Conservation (phyloP, 306 rosid genomes). For the Cicer bijugum region DNA sequence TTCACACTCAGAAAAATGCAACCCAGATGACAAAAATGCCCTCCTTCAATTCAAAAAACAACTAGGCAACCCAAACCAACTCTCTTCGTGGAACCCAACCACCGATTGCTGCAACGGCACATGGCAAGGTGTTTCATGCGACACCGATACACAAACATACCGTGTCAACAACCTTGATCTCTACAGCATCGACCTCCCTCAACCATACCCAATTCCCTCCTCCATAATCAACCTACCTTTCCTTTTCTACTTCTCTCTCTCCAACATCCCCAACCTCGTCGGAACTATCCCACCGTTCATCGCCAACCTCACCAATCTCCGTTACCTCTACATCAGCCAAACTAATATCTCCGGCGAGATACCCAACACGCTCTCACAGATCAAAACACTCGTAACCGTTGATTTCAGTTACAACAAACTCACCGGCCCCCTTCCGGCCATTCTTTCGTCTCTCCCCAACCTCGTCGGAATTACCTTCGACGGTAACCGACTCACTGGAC, state of each 20-base stretch:
- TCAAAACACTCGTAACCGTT: constrained; percentile 37
- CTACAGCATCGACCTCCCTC: constrained; percentile 5
- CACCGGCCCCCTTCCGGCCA: constrained; percentile 31
- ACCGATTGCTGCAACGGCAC: constrained; percentile 37
- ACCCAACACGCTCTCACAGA: constrained; percentile 33
- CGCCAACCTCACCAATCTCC: constrained; percentile 30
- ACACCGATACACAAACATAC: constrained; percentile 43
- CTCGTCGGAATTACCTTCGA: constrained; percentile 38
- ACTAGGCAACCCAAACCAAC: constrained; percentile 39
- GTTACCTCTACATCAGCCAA: constrained; percentile 1
- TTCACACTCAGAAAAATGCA: constrained; percentile 36
- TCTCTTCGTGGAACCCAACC: constrained; percentile 37
- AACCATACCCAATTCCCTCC: constrained; percentile 2
- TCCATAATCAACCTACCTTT: constrained; percentile 28
- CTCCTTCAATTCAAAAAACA: constrained; percentile 41
- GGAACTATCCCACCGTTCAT: constrained; percentile 13
- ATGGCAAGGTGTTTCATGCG: constrained; percentile 40
- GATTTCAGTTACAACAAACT: constrained; percentile 42
- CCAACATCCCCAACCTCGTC: constrained; percentile 13
- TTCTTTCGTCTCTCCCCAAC: constrained; percentile 41
- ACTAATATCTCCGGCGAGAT: constrained; percentile 37
- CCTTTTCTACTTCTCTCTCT: background rate
- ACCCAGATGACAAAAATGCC: constrained; percentile 33
- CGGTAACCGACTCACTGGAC: constrained; percentile 37
- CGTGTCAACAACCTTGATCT: constrained; percentile 33